phyloP scores from a whole-genome alignment of 1,284 basidiomycete species.

The Ganoderma boninense region DNA sequence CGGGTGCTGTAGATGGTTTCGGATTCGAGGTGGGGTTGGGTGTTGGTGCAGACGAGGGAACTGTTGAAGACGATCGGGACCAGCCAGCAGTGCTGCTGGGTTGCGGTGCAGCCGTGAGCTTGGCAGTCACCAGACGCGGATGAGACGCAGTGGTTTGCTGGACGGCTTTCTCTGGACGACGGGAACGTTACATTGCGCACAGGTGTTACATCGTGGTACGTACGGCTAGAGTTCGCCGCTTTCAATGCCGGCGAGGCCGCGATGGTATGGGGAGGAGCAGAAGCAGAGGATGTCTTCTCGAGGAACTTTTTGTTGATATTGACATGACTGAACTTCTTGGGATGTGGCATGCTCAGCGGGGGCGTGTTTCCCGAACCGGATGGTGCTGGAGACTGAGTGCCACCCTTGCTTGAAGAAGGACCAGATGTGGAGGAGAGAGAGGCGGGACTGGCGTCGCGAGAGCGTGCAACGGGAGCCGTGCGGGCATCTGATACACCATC shows the following conservation, averaged over 20 bases:
- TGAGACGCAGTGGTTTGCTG: conserved; percentile 65
- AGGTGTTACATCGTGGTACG: conserved; percentile 40
- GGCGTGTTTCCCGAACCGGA: conserved; percentile 33
- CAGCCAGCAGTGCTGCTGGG: conserved; percentile 70
- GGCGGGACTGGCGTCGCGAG: conserved; percentile 37
- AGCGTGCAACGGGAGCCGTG: conserved; percentile 27
- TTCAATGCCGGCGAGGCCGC: conserved; percentile 53
- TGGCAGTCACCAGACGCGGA: conserved; percentile 84
- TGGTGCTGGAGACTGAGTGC: conserved; percentile 32
- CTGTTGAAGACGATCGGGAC: conserved; percentile 80
- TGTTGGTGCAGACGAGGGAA: conserved; percentile 59
- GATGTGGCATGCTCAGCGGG: conserved; percentile 55
- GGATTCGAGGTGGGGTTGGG: conserved; percentile 45
- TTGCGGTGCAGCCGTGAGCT: conserved; percentile 74
- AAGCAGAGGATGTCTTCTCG: conserved; percentile 76
- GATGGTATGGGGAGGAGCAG: conserved; percentile 50
- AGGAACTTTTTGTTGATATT: conserved; percentile 96
- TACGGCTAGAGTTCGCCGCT: conserved; percentile 59
- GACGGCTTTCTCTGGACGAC: conserved; percentile 59
- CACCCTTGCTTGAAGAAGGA: conserved; percentile 34
- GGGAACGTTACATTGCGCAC: conserved; percentile 18
- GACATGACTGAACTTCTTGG: conserved; percentile 87
- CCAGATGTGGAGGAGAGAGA: conserved; percentile 39
- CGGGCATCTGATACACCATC: conserved; percentile 27
- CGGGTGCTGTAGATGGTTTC: conserved; percentile 41